Evolutionary conservation across 495 filamentous ascomycete species (phyloP).

Genomic region (Tuber calosporum): DNA sequence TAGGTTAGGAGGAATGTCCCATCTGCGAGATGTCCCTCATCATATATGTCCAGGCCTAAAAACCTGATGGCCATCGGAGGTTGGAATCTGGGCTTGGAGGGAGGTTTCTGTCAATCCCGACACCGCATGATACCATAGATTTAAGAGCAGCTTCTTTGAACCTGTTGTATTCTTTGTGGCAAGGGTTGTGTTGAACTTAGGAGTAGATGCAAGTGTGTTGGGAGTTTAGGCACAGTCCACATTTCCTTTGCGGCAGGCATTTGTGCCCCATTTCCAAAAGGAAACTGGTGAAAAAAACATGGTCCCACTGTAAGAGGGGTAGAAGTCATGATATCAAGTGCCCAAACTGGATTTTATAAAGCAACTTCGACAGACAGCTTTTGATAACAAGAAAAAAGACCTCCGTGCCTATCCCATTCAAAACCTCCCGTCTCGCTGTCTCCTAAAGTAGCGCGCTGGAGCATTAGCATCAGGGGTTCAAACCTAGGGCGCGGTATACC

Average conservation of each 20-base stretch:
- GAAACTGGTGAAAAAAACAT: background rate
- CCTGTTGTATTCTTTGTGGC: background rate
- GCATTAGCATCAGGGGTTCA: background rate
- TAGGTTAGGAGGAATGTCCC: no score
- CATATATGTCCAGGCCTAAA: background rate
- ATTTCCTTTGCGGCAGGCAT: background rate
- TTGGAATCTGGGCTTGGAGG: background rate
- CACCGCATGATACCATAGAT: no score
- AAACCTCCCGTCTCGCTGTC: background rate
- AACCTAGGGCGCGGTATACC: background rate
- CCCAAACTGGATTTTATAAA: background rate
- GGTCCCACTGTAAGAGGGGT: background rate
- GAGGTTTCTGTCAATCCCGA: no score
- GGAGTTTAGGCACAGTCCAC: background rate
- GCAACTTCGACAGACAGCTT: background rate
- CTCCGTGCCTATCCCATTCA: background rate
- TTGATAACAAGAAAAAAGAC: background rate
- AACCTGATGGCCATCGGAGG: background rate
- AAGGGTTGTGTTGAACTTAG: background rate
- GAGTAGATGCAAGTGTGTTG: background rate
- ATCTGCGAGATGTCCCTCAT: background rate
- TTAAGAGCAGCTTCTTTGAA: no score
- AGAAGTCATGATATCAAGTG: background rate
- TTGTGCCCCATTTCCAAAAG: background rate
- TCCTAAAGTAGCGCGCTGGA: background rate